phyloP scores from a whole-genome alignment of 768 basidiomycete species.

The Kwoniella shandongensis region DNA sequence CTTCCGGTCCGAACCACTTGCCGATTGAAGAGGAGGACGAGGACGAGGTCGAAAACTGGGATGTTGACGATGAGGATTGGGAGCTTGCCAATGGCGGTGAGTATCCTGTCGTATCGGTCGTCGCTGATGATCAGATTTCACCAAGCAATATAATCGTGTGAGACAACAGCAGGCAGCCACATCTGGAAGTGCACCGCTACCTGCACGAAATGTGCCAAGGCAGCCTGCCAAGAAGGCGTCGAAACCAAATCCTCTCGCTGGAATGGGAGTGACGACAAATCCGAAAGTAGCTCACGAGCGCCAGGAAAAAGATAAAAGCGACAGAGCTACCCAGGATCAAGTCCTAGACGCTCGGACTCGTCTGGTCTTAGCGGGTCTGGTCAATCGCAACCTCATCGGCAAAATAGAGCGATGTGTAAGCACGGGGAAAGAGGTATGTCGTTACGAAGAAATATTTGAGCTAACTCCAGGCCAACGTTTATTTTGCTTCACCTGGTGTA shows the following conservation, averaged over 20 bases:
- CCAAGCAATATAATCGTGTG: constrained; percentile 95
- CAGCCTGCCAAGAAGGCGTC: constrained; percentile 65
- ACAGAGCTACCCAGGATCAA: constrained; percentile 94
- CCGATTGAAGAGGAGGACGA: constrained; percentile 23
- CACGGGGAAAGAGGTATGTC: constrained; percentile 89
- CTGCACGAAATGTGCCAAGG: constrained; percentile 57
- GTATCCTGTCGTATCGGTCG: constrained; percentile 7
- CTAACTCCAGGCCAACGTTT: constrained; percentile 75
- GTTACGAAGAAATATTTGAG: background rate
- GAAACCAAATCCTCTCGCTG: constrained; percentile 6
- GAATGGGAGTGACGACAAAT: constrained; percentile 69
- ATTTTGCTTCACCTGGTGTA: constrained; percentile 51
- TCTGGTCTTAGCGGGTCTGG: constrained; percentile 93
- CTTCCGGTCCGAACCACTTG: background rate
- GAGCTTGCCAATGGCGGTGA: constrained; percentile 52
- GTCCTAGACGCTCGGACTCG: constrained; percentile 95
- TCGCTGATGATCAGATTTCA: constrained; percentile 71
- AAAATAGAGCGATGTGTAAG: constrained; percentile 95
- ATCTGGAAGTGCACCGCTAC: constrained; percentile 22
- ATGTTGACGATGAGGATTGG: constrained; percentile 54
- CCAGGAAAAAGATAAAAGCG: constrained; percentile 94
- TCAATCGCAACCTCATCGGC: constrained; percentile 79
- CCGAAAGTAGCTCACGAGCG: constrained; percentile 86
- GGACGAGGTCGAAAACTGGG: constrained; percentile 30
- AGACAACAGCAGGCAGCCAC: constrained; percentile 76